Evolutionary conservation across 306 rosid genomes (phyloP), one percentile per base, ranked within the genome.

Genomic region (Acacia crassicarpa): DNA sequence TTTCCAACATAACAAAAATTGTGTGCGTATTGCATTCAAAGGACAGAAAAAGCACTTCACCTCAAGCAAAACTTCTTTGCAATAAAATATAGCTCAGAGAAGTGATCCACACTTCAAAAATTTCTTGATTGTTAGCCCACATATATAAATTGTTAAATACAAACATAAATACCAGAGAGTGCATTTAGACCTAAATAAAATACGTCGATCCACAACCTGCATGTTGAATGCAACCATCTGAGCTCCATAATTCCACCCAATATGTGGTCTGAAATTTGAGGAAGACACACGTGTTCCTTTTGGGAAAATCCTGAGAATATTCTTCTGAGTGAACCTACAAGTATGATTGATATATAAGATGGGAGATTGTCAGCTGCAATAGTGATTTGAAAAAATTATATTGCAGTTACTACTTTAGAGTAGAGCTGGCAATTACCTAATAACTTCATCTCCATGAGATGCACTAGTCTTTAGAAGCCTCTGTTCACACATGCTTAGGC

Each of bases 191-290:
- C 14, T 25, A 66, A 69, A 32, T 23, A 77, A 49, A 53, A 74
- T 63, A 61, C 72, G 69, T 73, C 73, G 17, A 69, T 76, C 65
- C 67, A 89, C 83, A 65, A 91, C 98, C 99, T 95, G 99, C 98
- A 95, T 95, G 85, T 95, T 95, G 75, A 93, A 87, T 43, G 97
- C n/a, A n/a, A n/a, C n/a, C n/a, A n/a, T n/a, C n/a, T n/a, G n/a
- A n/a, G n/a, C n/a, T n/a, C n/a, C n/a, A n/a, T n/a, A n/a, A n/a
- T n/a, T n/a, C n/a, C n/a, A n/a, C n/a, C n/a, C n/a, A n/a, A n/a
- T n/a, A n/a, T 87, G 89, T 1, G 99, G 98, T 88, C 85, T 82
- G 87, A 83, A 95, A 87, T 95, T 95, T 49, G 96, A 84, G 63
- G 98, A 95, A 56, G 56, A 93, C 45, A 95, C 84, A 22, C 99